Percentiles rank a stretch among this genome's conserved stretches.
phyloP scores from a whole-genome alignment of 257 asterid species.

The Solanum pinnatisectum region DNA sequence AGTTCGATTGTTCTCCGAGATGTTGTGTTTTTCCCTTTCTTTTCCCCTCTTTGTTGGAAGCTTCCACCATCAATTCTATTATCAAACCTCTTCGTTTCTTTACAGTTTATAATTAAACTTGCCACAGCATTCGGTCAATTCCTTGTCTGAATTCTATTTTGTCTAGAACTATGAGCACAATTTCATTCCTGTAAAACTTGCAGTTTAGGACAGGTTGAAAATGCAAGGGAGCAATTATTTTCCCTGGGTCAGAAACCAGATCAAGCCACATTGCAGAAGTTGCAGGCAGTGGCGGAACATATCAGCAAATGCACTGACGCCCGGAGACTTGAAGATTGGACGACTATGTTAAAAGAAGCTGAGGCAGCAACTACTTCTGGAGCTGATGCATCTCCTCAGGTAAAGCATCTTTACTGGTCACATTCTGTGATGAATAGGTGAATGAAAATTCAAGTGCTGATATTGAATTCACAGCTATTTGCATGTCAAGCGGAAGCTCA shows the following conservation, averaged over 20 bases:
- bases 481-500: slow-evolving; percentile 70
- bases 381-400: slow-evolving; percentile 75
- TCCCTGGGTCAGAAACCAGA: slow-evolving; percentile 45
- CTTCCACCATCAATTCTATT: neutral
- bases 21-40: neutral
- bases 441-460: neutral
- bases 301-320: slow-evolving; percentile 43
- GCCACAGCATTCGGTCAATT: neutral
- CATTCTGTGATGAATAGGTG: neutral
- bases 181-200: slow-evolving; percentile 22
- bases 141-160: neutral
- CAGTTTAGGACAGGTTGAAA: slow-evolving; percentile 76
- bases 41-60: neutral
- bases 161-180: slow-evolving; percentile 7
- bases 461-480: slow-evolving; percentile 41
- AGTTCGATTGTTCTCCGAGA: neutral
- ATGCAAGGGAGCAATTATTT: slow-evolving; percentile 52
- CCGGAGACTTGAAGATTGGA: slow-evolving; percentile 62
- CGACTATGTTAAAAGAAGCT: slow-evolving; percentile 40
- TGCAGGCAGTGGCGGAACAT: slow-evolving; percentile 56
- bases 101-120: neutral
- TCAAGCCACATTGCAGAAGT: slow-evolving; percentile 45
- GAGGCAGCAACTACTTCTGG: slow-evolving; percentile 67
- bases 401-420: slow-evolving; percentile 4
- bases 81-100: neutral